Conservation (phyloP, 2,329 filamentous ascomycete species). For the Phoma sp. region DNA sequence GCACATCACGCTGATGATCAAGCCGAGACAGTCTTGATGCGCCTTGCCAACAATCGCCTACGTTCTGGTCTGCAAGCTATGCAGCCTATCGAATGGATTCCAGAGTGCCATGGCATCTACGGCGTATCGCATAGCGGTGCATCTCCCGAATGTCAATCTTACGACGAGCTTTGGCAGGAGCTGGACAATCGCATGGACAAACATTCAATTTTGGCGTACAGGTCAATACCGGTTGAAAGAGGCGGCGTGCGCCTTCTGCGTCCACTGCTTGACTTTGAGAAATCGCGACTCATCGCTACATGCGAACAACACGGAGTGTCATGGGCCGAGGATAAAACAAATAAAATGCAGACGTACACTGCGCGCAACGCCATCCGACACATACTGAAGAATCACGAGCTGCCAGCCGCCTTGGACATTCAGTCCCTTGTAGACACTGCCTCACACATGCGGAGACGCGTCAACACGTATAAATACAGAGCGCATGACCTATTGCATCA, state of each 20-base stretch:
- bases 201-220: too few relatives aligned
- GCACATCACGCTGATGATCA: constrained; percentile 92
- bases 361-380: constrained; percentile 79
- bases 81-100: constrained; percentile 69
- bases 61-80: constrained; percentile 78
- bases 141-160: too few relatives aligned
- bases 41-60: constrained; percentile 70
- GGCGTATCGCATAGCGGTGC: constrained; percentile 61
- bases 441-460: constrained; percentile 58
- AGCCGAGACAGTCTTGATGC: constrained; percentile 85
- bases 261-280: constrained; percentile 73
- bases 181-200: too few relatives aligned
- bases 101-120: constrained; percentile 79
- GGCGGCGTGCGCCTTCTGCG: constrained; percentile 72
- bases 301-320: constrained; percentile 70
- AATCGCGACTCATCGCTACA: constrained; percentile 74
- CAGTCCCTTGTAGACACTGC: constrained; percentile 58
- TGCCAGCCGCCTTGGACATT: constrained; percentile 75
- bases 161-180: too few relatives aligned
- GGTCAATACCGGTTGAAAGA: constrained; percentile 55
- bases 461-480: constrained; percentile 57
- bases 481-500: constrained; percentile 62
- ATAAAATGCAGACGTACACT: constrained; percentile 77
- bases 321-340: constrained; percentile 89
- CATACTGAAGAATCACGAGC: constrained; percentile 61